These are phyloP conservation scores for Alternaria consortialis DNA, from an alignment of 2,329 filamentous ascomycete genomes.

Conservation along the genomic window DNA sequence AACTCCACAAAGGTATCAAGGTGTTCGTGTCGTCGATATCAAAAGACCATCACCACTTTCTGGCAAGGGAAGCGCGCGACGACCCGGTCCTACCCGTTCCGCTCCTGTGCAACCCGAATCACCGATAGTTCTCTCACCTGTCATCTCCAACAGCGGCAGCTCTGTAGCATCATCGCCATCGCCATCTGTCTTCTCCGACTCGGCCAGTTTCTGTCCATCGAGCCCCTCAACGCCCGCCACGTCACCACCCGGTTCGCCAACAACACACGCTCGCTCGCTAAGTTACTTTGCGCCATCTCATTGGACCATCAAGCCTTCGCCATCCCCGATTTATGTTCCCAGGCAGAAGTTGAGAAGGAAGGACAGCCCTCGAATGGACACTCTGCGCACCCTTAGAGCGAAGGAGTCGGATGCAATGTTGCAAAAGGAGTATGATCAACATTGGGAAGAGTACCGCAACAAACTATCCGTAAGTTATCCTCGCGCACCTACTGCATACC, in stretches of 20 bases:
- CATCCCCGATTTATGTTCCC: slow-evolving; percentile 19
- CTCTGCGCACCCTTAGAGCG: slow-evolving; percentile 42
- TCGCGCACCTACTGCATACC: neutral
- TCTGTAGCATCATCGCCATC: slow-evolving; percentile 22
- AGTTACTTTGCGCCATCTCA: slow-evolving; percentile 19
- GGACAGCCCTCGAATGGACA: slow-evolving; percentile 38
- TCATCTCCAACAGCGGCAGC: slow-evolving; percentile 15
- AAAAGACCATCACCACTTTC: slow-evolving; percentile 17
- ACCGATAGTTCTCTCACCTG: slow-evolving; percentile 21
- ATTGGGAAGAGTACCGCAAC: neutral
- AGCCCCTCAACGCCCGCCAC: slow-evolving; percentile 27
- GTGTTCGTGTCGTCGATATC: neutral
- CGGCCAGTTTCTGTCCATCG: slow-evolving; percentile 21
- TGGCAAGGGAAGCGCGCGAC: slow-evolving; percentile 11
- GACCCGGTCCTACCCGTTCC: slow-evolving; percentile 11
- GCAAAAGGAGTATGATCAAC: slow-evolving; percentile 42
- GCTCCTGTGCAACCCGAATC: slow-evolving; percentile 15
- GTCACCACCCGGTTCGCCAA: slow-evolving; percentile 26
- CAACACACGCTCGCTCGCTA: slow-evolving; percentile 18
- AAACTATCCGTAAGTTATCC: slow-evolving; percentile 6
- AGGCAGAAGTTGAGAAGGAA: slow-evolving; percentile 28
- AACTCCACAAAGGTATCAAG: neutral
- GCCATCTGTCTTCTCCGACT: slow-evolving; percentile 26
- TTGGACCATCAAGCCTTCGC: slow-evolving; percentile 18
- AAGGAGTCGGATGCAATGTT: slow-evolving; percentile 48